Evolutionary conservation across 2,329 filamentous ascomycete genomes (phyloP).

Genomic region (Colletotrichum musicola): DNA sequence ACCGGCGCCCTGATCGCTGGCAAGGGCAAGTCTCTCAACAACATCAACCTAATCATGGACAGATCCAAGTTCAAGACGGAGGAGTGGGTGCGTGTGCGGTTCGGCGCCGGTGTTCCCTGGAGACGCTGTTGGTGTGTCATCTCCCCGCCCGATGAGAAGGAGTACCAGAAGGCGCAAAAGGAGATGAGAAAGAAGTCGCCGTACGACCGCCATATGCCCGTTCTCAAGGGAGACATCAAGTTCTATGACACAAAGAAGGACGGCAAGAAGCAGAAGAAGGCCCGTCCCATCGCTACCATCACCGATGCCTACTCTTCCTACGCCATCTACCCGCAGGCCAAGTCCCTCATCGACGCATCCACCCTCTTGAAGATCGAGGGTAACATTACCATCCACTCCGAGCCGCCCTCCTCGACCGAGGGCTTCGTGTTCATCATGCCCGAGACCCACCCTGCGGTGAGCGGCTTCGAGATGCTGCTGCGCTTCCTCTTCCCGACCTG

Average conservation of each 20-base stretch:
- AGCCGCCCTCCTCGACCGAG: constrained; percentile 82
- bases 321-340: constrained; percentile 95
- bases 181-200: constrained; percentile 83
- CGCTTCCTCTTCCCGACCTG: constrained; percentile 93
- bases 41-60: constrained; percentile 90
- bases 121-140: constrained; percentile 97
- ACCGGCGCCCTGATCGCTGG: constrained; percentile 95
- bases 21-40: constrained; percentile 90
- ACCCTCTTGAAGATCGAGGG: constrained; percentile 96
- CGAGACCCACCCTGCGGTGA: constrained; percentile 90
- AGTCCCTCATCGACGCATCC: constrained; percentile 92
- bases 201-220: constrained; percentile 79
- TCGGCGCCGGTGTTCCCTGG: constrained; percentile 96
- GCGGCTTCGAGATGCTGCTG: constrained; percentile 95
- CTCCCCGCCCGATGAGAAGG: constrained; percentile 92
- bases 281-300: constrained; percentile 89
- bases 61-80: constrained; percentile 81
- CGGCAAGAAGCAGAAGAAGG: constrained; percentile 91
- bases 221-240: constrained; percentile 89
- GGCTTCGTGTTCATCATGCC: constrained; percentile 99
- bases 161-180: constrained; percentile 86
- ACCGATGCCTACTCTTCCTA: constrained; percentile 92
- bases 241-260: constrained; percentile 87
- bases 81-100: constrained; percentile 95
- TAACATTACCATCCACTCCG: constrained; percentile 86